Evolutionary conservation across 208 protist genomes (phyloP).

Genomic region (Vickermania spadyakhi): DNA sequence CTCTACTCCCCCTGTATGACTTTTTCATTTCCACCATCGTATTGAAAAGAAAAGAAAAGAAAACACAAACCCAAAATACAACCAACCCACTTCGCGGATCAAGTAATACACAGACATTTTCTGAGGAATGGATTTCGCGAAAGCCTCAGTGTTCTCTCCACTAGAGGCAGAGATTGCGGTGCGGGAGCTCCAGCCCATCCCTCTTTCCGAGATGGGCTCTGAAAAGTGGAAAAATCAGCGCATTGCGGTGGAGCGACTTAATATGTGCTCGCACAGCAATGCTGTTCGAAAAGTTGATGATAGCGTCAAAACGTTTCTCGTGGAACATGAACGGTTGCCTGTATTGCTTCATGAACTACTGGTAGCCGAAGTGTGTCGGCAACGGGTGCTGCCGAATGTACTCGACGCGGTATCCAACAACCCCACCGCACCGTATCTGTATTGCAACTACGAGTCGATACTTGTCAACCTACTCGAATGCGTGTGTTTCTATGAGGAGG

Average conservation of each 20-base stretch:
- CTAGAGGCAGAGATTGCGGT: conserved; percentile 64
- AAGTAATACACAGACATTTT: too few relatives aligned
- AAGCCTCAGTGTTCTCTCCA: conserved; percentile 27
- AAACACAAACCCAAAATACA: too few relatives aligned
- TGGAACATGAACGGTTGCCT: conserved; percentile 69
- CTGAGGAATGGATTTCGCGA: conserved; percentile 54
- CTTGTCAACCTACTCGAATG: conserved; percentile 87
- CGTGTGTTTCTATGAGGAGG: conserved; percentile 81
- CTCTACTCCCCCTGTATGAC: too few relatives aligned
- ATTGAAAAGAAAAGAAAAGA: too few relatives aligned
- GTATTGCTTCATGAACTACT: conserved; percentile 78
- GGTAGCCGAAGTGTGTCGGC: conserved; percentile 79
- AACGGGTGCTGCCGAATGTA: conserved; percentile 51
- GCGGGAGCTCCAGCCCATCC: conserved; percentile 50
- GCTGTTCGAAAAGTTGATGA: conserved; percentile 76
- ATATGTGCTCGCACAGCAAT: conserved; percentile 89
- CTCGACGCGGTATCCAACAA: conserved; percentile 35
- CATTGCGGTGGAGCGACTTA: conserved; percentile 66
- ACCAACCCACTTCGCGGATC: too few relatives aligned
- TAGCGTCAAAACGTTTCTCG: conserved; percentile 71
- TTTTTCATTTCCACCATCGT: too few relatives aligned
- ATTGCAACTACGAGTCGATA: conserved; percentile 72
- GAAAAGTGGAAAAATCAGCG: conserved; percentile 78
- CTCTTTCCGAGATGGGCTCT: conserved; percentile 50
- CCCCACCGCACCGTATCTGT: conserved; percentile 75